These are phyloP conservation scores for Omphalotus guepiniiformis DNA, from an alignment of 768 basidiomycete genomes.

Conservation along the genomic window DNA sequence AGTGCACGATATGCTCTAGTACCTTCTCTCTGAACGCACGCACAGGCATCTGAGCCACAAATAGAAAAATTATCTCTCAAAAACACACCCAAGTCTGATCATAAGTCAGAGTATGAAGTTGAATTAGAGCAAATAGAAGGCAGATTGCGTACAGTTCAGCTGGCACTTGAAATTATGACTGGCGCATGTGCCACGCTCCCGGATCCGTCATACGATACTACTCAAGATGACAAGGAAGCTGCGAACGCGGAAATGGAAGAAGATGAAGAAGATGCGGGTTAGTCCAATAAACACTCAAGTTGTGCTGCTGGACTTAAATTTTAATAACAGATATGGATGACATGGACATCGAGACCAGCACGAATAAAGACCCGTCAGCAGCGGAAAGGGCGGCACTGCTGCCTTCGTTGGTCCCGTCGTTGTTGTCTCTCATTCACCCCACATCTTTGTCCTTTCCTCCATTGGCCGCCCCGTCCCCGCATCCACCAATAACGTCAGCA, in stretches of 20 bases:
- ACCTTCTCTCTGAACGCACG: background rate
- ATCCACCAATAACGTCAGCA: slow-evolving; percentile 86
- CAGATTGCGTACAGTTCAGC: slow-evolving; percentile 66
- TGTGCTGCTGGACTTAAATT: no score
- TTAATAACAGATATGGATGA: slow-evolving; percentile 15
- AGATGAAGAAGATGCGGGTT: slow-evolving; percentile 32
- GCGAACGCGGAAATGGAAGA: slow-evolving; percentile 25
- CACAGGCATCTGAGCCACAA: slow-evolving; percentile 44
- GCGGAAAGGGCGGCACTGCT: slow-evolving; percentile 40
- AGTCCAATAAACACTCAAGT: no score
- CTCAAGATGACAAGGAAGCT: slow-evolving; percentile 28
- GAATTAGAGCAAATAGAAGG: slow-evolving; percentile 73
- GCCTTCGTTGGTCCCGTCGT: slow-evolving; percentile 60
- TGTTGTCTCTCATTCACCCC: slow-evolving; percentile 67
- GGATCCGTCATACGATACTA: slow-evolving; percentile 52
- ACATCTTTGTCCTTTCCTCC: slow-evolving; percentile 83
- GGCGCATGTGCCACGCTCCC: slow-evolving; percentile 85
- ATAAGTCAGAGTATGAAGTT: slow-evolving; percentile 62
- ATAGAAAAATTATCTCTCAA: slow-evolving; percentile 59
- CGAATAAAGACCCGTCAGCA: slow-evolving; percentile 16
- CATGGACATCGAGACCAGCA: slow-evolving; percentile 35
- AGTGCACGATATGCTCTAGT: slow-evolving; percentile 12
- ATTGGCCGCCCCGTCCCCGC: slow-evolving; percentile 58
- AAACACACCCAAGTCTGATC: slow-evolving; percentile 69
- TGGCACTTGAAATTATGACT: slow-evolving; percentile 86